A percentile compares a stretch with the other conserved stretches of the same genome.
These are phyloP conservation scores for Coemansia sp. DNA, from an alignment of 192 early-diverging fungal species.

Conservation along the genomic window DNA sequence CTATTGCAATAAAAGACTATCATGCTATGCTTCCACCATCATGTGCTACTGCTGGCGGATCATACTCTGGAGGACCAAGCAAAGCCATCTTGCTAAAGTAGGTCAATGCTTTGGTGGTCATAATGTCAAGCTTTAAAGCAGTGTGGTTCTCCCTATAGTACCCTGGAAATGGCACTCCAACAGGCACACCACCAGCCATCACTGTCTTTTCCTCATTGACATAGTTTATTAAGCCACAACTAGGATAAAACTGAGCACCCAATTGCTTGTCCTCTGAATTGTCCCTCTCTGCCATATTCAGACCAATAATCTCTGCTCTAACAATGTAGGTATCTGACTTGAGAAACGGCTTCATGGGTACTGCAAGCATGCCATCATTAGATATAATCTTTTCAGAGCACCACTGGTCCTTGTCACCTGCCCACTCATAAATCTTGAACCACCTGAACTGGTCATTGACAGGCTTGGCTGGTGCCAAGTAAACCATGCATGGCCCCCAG, in stretches of 20 bases:
- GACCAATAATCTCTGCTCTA: background rate
- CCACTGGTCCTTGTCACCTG: background rate
- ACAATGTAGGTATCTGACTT: background rate
- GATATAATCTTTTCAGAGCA: background rate
- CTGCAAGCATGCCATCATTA: background rate
- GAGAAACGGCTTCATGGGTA: background rate
- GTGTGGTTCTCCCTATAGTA: background rate
- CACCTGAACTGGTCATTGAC: background rate
- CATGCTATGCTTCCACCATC: background rate
- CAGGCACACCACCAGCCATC: background rate
- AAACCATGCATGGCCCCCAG: background rate
- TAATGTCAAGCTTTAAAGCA: background rate
- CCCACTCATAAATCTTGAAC: conserved; percentile 6
- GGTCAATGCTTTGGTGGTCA: background rate
- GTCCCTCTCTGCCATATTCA: background rate
- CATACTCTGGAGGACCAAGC: conserved; percentile 1
- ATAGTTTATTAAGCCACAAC: conserved; percentile 1
- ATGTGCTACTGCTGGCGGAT: background rate
- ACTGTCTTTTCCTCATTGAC: background rate
- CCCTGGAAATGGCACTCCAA: background rate
- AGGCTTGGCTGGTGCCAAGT: conserved; percentile 2
- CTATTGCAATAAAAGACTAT: no score
- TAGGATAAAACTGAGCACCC: background rate
- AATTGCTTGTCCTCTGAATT: background rate
- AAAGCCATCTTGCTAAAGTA: background rate